phyloP scores from a whole-genome alignment of 257 asterid genomes.

The Handroanthus guayacan region DNA sequence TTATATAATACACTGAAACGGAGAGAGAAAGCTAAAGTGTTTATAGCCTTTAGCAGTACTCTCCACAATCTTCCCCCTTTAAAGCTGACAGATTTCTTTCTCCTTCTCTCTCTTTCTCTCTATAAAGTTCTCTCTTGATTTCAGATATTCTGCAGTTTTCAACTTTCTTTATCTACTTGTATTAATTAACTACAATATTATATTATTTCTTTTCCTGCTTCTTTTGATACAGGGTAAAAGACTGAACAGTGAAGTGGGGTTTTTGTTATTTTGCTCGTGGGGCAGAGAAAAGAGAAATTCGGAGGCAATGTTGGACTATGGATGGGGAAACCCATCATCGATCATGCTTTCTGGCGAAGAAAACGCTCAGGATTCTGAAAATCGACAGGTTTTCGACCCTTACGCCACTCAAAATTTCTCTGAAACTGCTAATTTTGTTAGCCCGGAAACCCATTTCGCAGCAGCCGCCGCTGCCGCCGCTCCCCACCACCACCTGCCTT shows the following conservation, averaged over 20 bases:
- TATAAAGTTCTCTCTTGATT: constrained; percentile 49
- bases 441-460: constrained; percentile 59
- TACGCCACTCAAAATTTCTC: constrained; percentile 51
- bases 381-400: constrained; percentile 59
- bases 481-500: constrained; percentile 43
- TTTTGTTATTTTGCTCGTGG: background rate
- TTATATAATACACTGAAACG: constrained; percentile 22
- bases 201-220: constrained; percentile 2
- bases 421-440: constrained; percentile 44
- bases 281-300: background rate
- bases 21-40: constrained; percentile 48
- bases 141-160: constrained; percentile 42
- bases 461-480: constrained; percentile 10
- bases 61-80: constrained; percentile 66
- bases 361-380: constrained; percentile 50
- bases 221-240: constrained; percentile 10
- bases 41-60: constrained; percentile 62
- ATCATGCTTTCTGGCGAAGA: constrained; percentile 75
- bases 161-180: constrained; percentile 30
- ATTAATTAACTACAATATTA: background rate
- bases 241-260: constrained; percentile 15
- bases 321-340: constrained; percentile 82
- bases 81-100: constrained; percentile 76
- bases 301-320: constrained; percentile 79
- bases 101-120: constrained; percentile 35